These are phyloP conservation scores for Rachicladosporium sp. DNA, from an alignment of 2,329 filamentous ascomycete genomes.

Conservation along the genomic window DNA sequence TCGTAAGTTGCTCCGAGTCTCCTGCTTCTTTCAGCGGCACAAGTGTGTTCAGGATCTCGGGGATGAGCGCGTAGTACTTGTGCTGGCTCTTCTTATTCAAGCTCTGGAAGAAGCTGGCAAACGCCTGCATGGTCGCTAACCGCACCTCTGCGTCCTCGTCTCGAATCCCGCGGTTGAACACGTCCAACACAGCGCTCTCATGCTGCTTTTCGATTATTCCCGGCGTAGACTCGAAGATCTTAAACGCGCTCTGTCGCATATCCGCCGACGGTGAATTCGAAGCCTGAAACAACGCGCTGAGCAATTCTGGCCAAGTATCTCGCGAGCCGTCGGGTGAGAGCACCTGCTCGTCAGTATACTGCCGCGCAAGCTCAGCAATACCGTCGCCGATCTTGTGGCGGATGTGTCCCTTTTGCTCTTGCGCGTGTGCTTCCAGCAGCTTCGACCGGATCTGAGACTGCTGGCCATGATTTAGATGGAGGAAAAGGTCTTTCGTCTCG, in stretches of 20 bases:
- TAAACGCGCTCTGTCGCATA: slow-evolving; percentile 83
- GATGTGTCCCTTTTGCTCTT: slow-evolving; percentile 60
- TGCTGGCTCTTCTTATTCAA: slow-evolving; percentile 76
- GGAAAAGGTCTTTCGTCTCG: slow-evolving; percentile 71
- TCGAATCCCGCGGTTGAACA: slow-evolving; percentile 85
- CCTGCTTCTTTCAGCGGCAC: slow-evolving; percentile 84
- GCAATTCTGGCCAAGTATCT: slow-evolving; percentile 76
- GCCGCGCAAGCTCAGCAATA: slow-evolving; percentile 87
- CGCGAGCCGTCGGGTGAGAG: slow-evolving; percentile 16
- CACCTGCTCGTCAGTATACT: slow-evolving; percentile 67
- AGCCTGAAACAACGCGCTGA: slow-evolving; percentile 74
- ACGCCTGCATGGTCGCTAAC: slow-evolving; percentile 90
- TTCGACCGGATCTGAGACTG: slow-evolving; percentile 71
- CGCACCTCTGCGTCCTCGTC: slow-evolving; percentile 80
- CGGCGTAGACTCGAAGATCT: slow-evolving; percentile 89
- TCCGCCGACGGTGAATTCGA: slow-evolving; percentile 75
- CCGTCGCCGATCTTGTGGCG: slow-evolving; percentile 95
- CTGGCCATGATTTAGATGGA: slow-evolving; percentile 62
- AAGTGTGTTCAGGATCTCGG: slow-evolving; percentile 86
- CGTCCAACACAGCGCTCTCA: slow-evolving; percentile 74
- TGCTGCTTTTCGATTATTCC: slow-evolving; percentile 94
- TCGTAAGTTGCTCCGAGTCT: slow-evolving; percentile 83
- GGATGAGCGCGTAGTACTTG: slow-evolving; percentile 78
- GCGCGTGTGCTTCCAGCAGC: slow-evolving; percentile 62
- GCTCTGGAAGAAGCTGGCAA: slow-evolving; percentile 88